A percentile compares a stretch with the other conserved stretches of the same genome.
Conservation (phyloP, 169 alveolate genomes). For the Eimeria maxima region DNA sequence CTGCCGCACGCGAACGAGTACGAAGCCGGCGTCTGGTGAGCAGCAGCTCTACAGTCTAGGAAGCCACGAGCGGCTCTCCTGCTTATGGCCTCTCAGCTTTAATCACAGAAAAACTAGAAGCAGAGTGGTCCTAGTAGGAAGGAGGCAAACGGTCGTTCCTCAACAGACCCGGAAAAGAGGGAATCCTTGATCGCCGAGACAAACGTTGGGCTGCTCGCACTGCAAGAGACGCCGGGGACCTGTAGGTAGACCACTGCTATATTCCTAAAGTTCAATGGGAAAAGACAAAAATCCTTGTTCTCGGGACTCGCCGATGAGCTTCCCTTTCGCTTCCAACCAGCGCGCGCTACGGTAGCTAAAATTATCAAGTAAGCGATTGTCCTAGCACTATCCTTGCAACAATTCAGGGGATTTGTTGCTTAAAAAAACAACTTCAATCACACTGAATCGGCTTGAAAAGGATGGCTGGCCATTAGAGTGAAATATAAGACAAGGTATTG, state of each 20-base stretch:
- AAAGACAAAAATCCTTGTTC: not conserved
- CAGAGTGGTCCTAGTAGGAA: not conserved
- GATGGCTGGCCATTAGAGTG: not conserved
- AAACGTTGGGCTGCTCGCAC: not conserved
- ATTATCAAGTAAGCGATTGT: not conserved
- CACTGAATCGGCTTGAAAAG: not conserved
- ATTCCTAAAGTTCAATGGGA: not conserved
- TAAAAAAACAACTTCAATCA: not conserved
- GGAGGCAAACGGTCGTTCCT: not conserved
- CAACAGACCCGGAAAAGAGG: not conserved
- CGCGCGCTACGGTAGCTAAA: constrained; percentile 37
- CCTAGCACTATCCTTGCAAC: not conserved
- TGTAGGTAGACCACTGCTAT: not conserved
- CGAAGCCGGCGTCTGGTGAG: not conserved
- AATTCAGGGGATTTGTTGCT: not conserved
- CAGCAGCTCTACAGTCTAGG: not conserved
- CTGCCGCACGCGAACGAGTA: not conserved
- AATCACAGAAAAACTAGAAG: not conserved
- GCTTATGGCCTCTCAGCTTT: not conserved
- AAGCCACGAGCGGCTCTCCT: not conserved
- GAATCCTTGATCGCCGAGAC: not conserved
- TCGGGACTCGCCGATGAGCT: not conserved
- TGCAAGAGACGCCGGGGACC: not conserved
- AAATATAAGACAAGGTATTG: not conserved
- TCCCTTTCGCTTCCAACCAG: not conserved